Conservation (phyloP, 2,329 filamentous ascomycete species). For the Fusarium humuli region DNA sequence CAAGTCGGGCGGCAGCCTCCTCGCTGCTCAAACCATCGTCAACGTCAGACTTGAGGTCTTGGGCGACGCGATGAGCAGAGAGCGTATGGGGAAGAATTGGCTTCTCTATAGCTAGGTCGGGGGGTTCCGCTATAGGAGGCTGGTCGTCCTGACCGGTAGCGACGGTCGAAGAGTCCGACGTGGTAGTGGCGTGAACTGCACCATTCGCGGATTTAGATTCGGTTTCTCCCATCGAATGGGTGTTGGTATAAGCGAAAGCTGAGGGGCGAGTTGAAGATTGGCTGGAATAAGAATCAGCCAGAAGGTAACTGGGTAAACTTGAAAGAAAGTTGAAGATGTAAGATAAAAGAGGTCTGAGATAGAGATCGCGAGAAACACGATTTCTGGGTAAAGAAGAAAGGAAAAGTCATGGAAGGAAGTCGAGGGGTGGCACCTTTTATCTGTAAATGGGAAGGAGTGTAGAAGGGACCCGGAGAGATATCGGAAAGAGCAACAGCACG, state of each 20-base stretch:
- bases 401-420: constrained; percentile 17
- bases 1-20: constrained; percentile 74
- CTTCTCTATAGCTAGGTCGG: constrained; percentile 54
- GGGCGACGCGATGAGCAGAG: constrained; percentile 51
- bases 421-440: constrained; percentile 39
- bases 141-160: constrained; percentile 53
- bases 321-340: constrained; percentile 4
- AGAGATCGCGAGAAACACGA: constrained; percentile 40
- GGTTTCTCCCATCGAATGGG: constrained; percentile 58
- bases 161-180: constrained; percentile 53
- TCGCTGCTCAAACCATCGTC: constrained; percentile 70
- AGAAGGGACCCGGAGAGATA: constrained; percentile 25
- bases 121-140: constrained; percentile 55
- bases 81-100: constrained; percentile 52
- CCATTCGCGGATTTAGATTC: constrained; percentile 54
- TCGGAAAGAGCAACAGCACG: constrained; percentile 23
- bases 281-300: constrained; percentile 32
- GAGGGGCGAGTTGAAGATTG: constrained; percentile 12
- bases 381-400: constrained; percentile 34
- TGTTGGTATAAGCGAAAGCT: constrained; percentile 46
- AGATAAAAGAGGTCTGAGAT: constrained; percentile 6
- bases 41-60: constrained; percentile 56
- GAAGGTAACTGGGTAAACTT: constrained; percentile 2
- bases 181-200: constrained; percentile 55
- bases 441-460: constrained; percentile 23